Evolutionary conservation across 352 stramenopile genomes (phyloP), one percentile per base, ranked within the genome.

Genomic region (Phytophthora cajani): DNA sequence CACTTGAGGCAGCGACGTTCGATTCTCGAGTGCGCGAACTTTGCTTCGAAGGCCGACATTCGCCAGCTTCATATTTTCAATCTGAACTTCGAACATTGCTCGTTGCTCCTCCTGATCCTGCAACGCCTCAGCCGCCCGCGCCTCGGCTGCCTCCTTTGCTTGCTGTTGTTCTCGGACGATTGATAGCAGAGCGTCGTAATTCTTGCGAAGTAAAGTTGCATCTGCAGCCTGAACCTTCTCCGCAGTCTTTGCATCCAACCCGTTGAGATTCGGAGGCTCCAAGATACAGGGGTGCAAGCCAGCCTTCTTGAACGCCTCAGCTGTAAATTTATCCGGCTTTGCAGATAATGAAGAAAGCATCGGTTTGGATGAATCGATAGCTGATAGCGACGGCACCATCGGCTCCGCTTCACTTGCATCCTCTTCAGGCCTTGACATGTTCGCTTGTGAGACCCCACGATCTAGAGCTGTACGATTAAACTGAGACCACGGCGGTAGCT

Each of bases 61-160:
- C 38, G 78, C 66, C 19, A 95, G 74, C 64, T 93, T 93, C 69
- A 93, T 79, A 61, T 92, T 91, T 55, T 94, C 84, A 62, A 92
- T 85, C 56, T 95, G 81, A 5, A 93, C 64, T 51, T 92, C 84
- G 30, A 87, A 87, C 56, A 79, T 76, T 30, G 84, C 74, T 2
- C 76, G 76, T 5, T 71, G 53, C 55, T 93, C 86, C 56, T 91
- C 82, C 14, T 75, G 57, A 42, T 91, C 83, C 49, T 87, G 81
- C 7, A 77, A 19, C 1, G 77, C 70, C 21, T 93, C 86, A 2
- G 55, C 27, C 2, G 81, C 81, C 36, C 62, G 74, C 12, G 66
- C 47, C 57, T 93, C 82, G 4, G 86, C 84, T 1, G 54, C 71
- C 33, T 92, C 82, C 38, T 86, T 84, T 3, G 82, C 73, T 62